Evolutionary conservation across 1,284 basidiomycete species (phyloP), one percentile per base, ranked within the genome.

Genomic region (Xerocomus minutiporus): DNA sequence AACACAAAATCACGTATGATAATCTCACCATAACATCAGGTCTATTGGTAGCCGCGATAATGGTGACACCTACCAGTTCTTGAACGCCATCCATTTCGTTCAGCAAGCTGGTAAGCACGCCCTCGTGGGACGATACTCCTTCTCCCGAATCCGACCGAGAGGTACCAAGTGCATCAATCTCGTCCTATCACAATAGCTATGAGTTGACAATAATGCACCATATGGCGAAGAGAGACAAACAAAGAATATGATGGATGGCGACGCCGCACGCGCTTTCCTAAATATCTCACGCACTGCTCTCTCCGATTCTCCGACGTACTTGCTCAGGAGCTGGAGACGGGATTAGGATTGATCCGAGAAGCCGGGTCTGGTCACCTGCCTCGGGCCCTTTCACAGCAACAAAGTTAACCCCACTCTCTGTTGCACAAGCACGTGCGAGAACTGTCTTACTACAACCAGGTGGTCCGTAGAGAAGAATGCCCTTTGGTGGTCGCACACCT

Each of bases 41-140:
- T 49, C 95, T 76, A 67, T 99, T 99, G 5, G 97, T 99, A 0
- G 97, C 97, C 1, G 94, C 97, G 4, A 99, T 83, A 35, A 99
- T 84, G 0, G 93, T 93, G 13, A 99, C 97, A 1, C 94, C 93
- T 4, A 88, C 77, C 20, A 97, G 77, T 69, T 93, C 90, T 70
- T 98, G 93, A 2, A 99, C 90, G 12, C 97, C 97, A 68, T 99
- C 97, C 93, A 99, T 98, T 71, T 98, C 97, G 66, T 95, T 99
- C 50, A 99, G 72, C 20, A 99, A 76, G 54, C 86, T 96, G 0
- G 94, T 97, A 17, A 99, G 79, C 12, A 98, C 92, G 7, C 96
- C 92, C 62, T 92, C 88, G 59, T 93, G 86, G 0, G 85, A 79
- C 1, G 57, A 52, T 7, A 71, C 69, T 2, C 73, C 68, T 39